A percentile compares a stretch with the other conserved stretches of the same genome.
These are phyloP conservation scores for Castanopsis chinensis DNA, from an alignment of 306 rosid species.

Conservation along the genomic window DNA sequence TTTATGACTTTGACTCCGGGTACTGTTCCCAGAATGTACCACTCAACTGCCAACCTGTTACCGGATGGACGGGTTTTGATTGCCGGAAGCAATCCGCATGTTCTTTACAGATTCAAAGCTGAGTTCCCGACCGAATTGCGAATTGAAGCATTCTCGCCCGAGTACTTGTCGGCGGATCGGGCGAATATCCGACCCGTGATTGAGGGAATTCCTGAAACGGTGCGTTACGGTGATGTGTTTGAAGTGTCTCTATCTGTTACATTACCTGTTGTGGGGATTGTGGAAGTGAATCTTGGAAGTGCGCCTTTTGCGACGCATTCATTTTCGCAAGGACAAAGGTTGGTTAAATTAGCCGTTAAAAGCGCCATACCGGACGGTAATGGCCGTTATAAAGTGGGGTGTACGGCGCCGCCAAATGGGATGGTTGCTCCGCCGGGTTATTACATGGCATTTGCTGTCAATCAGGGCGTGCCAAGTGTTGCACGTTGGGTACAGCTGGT, in stretches of 20 bases:
- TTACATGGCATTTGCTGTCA: conserved; percentile 83
- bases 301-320: conserved; percentile 91
- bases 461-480: conserved; percentile 88
- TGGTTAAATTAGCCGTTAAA: conserved; percentile 63
- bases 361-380: conserved; percentile 41
- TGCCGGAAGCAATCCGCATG: conserved; percentile 84
- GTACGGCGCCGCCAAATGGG: conserved; percentile 67
- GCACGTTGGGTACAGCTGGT: conserved; percentile 72
- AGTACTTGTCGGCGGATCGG: conserved; percentile 55
- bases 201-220: conserved; percentile 45
- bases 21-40: conserved; percentile 72
- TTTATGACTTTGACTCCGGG: conserved; percentile 83
- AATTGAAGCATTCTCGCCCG: conserved; percentile 81
- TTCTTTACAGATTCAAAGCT: conserved; percentile 43
- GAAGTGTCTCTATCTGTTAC: conserved; percentile 56
- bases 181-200: conserved; percentile 65
- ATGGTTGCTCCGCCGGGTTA: conserved; percentile 83
- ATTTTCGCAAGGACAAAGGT: conserved; percentile 82
- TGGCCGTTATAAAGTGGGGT: conserved; percentile 43
- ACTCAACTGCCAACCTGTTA: conserved; percentile 73
- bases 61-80: conserved; percentile 74
- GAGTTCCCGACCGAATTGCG: conserved; percentile 72
- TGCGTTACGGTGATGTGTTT: conserved; percentile 50
- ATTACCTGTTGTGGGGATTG: conserved; percentile 65
- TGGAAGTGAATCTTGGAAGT: conserved; percentile 65